Evolutionary conservation across 345 rosid species (phyloP).

Genomic region (Salix caprea): DNA sequence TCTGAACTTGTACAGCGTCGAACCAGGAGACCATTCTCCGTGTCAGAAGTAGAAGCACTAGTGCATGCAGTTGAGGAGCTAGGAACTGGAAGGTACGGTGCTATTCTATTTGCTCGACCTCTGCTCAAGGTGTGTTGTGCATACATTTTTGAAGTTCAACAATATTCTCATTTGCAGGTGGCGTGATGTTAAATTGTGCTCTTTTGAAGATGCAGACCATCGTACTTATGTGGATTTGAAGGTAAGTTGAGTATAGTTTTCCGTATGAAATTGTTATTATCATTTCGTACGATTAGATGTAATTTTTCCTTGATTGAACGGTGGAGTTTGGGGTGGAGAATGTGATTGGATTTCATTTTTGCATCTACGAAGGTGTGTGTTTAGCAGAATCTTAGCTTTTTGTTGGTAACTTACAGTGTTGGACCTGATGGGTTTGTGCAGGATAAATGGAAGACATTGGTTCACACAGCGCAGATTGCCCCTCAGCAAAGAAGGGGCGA

Average conservation of each 20-base stretch:
- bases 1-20: slow-evolving; percentile 83
- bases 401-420: neutral
- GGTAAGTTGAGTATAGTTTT: slow-evolving; percentile 4
- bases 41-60: slow-evolving; percentile 88
- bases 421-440: slow-evolving; percentile 20
- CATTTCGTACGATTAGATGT: neutral
- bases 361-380: neutral
- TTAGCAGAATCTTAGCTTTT: neutral
- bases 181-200: slow-evolving; percentile 29
- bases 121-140: neutral
- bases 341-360: neutral
- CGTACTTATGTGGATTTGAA: slow-evolving; percentile 34
- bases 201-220: slow-evolving; percentile 23
- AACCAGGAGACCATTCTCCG: slow-evolving; percentile 96
- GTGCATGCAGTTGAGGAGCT: slow-evolving; percentile 87
- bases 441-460: slow-evolving; percentile 99
- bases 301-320: neutral
- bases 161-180: slow-evolving; percentile 28
- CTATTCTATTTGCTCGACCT: neutral
- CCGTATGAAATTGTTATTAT: neutral
- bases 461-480: slow-evolving; percentile 84
- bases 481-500: slow-evolving; percentile 96
- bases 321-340: neutral
- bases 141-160: neutral
- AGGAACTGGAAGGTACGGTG: slow-evolving; percentile 88